phyloP scores from a whole-genome alignment of 2,329 filamentous ascomycete genomes.

The Alternaria sp. region DNA sequence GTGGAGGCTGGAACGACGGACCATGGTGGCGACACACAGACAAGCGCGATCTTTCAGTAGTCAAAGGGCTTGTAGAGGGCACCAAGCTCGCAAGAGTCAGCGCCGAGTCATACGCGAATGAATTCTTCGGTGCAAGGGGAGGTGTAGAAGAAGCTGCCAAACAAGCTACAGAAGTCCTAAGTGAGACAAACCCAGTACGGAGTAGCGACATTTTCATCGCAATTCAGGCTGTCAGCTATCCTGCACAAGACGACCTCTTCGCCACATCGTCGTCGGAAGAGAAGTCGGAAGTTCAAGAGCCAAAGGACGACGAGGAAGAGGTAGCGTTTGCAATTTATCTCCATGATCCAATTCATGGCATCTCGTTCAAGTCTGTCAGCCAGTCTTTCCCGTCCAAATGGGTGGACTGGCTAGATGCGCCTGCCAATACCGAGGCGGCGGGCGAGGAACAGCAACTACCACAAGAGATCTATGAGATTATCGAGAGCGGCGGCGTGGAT shows the following conservation, averaged over 20 bases:
- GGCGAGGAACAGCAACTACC: conserved; percentile 68
- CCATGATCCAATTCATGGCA: conserved; percentile 88
- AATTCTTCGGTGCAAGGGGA: conserved; percentile 81
- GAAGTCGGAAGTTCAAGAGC: conserved; percentile 60
- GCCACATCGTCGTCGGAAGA: conserved; percentile 62
- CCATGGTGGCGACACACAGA: conserved; percentile 89
- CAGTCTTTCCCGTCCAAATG: conserved; percentile 85
- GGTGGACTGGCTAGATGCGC: conserved; percentile 87
- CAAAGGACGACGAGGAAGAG: conserved; percentile 69
- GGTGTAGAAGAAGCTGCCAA: conserved; percentile 82
- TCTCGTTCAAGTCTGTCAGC: conserved; percentile 83
- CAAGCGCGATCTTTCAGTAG: conserved; percentile 78
- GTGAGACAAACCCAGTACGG: conserved; percentile 86
- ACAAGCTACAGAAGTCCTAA: conserved; percentile 79
- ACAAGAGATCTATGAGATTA: conserved; percentile 85
- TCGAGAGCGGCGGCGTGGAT: conserved; percentile 78
- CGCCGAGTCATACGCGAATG: conserved; percentile 84
- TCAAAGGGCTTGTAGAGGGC: conserved; percentile 83
- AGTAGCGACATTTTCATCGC: conserved; percentile 94
- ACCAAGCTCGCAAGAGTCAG: conserved; percentile 90
- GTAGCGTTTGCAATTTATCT: conserved; percentile 81
- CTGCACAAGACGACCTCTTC: conserved; percentile 73
- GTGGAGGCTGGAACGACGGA: conserved; percentile 85
- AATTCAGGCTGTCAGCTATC: conserved; percentile 83
- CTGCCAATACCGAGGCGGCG: conserved; percentile 38